Percentiles rank a stretch among this genome's conserved stretches.
Conservation (phyloP, 176 grass and related monocot genomes). For the Eleusine coracana region DNA sequence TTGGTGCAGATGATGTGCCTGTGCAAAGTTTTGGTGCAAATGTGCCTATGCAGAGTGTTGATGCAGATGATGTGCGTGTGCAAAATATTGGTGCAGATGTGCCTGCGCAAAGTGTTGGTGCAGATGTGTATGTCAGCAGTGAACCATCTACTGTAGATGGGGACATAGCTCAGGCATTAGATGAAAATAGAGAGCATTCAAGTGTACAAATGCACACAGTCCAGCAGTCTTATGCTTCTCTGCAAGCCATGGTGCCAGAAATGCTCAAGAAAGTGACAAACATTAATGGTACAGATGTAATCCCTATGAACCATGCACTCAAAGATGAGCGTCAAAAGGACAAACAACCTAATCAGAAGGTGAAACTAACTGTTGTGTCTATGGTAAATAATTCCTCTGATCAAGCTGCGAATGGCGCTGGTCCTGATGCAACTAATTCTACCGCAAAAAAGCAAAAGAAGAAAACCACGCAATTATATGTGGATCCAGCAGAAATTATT, state of each 20-base stretch:
- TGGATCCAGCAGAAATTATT: slow-evolving; percentile 57
- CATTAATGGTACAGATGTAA: slow-evolving; percentile 21
- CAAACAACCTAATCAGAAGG: slow-evolving; percentile 32
- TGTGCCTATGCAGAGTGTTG: slow-evolving; percentile 16
- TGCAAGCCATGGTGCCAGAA: slow-evolving; percentile 52
- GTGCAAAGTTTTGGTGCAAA: background rate
- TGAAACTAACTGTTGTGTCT: slow-evolving; percentile 14
- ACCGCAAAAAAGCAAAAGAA: slow-evolving; percentile 39
- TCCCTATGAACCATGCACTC: slow-evolving; percentile 10
- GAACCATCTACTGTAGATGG: slow-evolving; percentile 15
- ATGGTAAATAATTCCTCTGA: slow-evolving; percentile 29
- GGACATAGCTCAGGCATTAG: background rate
- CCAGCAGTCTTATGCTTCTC: slow-evolving; percentile 56
- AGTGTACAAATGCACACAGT: slow-evolving; percentile 17
- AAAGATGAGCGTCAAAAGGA: slow-evolving; percentile 33
- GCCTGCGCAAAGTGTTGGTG: background rate
- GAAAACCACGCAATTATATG: slow-evolving; percentile 39
- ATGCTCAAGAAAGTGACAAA: slow-evolving; percentile 25
- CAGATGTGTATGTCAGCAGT: slow-evolving; percentile 12
- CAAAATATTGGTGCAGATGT: background rate
- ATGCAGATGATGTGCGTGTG: slow-evolving; percentile 20
- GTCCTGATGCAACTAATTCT: slow-evolving; percentile 8
- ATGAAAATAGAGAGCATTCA: slow-evolving; percentile 27
- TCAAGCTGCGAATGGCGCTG: slow-evolving; percentile 17
- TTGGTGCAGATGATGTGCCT: slow-evolving; percentile 20